phyloP scores from a whole-genome alignment of 2,329 filamentous ascomycete species.

The Phoma sp. region DNA sequence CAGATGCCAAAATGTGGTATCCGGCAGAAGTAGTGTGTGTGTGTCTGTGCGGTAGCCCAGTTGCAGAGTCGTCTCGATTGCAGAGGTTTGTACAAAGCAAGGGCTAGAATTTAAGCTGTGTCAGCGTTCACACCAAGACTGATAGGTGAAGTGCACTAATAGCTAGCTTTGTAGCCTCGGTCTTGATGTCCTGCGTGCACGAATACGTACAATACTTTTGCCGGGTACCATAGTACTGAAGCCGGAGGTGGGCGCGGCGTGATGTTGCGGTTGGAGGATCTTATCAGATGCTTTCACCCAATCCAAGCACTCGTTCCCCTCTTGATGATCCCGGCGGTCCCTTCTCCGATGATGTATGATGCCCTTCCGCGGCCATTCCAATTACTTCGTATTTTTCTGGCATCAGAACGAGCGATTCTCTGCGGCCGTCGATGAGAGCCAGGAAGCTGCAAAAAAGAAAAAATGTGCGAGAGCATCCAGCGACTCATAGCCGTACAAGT shows the following conservation, averaged over 20 bases:
- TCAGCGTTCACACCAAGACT: too few relatives aligned
- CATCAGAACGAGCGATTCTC: neutral
- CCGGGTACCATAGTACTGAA: too few relatives aligned
- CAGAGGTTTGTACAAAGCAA: too few relatives aligned
- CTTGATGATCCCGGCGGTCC: slow-evolving; percentile 13
- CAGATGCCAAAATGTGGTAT: neutral
- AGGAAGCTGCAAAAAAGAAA: neutral
- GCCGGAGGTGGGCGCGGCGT: neutral
- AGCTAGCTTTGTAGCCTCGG: too few relatives aligned
- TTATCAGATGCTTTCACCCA: slow-evolving; percentile 35
- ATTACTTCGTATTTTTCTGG: neutral
- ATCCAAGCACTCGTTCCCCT: slow-evolving; percentile 22
- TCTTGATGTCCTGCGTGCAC: too few relatives aligned
- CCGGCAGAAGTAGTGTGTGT: too few relatives aligned
- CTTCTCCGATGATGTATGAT: slow-evolving; percentile 23
- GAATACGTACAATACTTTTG: too few relatives aligned
- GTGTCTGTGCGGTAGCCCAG: too few relatives aligned
- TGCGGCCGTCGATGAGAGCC: neutral
- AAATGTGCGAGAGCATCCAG: neutral
- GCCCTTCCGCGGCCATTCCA: slow-evolving; percentile 18
- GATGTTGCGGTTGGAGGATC: slow-evolving; percentile 30
- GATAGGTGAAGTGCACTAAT: too few relatives aligned
- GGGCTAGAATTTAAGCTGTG: too few relatives aligned
- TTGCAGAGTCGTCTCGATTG: too few relatives aligned
- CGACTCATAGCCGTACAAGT: neutral